Evolutionary conservation across 352 stramenopile genomes (phyloP).

Genomic region (Globisporangium abappressorium): DNA sequence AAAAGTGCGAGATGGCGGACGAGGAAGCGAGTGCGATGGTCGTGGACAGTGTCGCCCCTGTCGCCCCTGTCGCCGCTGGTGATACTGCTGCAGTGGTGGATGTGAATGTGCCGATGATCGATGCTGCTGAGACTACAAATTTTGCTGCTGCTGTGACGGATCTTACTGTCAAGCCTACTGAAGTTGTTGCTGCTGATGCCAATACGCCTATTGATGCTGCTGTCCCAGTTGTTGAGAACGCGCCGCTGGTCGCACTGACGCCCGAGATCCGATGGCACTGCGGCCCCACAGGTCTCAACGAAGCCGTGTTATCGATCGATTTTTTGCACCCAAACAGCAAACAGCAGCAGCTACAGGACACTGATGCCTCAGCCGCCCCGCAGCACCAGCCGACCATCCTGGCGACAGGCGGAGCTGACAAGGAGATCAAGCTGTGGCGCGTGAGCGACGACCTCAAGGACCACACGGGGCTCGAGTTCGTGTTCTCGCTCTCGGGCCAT

Average conservation of each 20-base stretch:
- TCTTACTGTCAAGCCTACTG: background rate
- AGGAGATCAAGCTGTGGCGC: constrained; percentile 87
- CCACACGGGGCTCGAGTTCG: constrained; percentile 54
- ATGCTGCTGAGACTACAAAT: background rate
- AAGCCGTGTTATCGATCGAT: constrained; percentile 82
- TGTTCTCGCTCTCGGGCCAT: constrained; percentile 85
- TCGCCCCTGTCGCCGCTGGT: background rate
- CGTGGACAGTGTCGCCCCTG: background rate
- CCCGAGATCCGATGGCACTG: constrained; percentile 87
- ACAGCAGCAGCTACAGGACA: background rate
- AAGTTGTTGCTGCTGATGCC: background rate
- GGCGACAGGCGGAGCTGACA: constrained; percentile 83
- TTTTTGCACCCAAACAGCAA: constrained; percentile 39
- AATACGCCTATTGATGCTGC: background rate
- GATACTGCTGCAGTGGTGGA: background rate
- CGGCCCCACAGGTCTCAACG: constrained; percentile 84
- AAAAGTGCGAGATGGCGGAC: constrained; percentile 2
- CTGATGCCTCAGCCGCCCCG: background rate
- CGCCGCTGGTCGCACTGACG: constrained; percentile 56
- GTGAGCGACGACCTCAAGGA: constrained; percentile 35
- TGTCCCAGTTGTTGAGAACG: background rate
- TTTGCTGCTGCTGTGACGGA: background rate
- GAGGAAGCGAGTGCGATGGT: constrained; percentile 2
- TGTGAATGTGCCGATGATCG: background rate
- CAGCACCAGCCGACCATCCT: constrained; percentile 31